Evolutionary conservation across 257 asterid species (phyloP).

Genomic region (Scutellaria baicalensis): DNA sequence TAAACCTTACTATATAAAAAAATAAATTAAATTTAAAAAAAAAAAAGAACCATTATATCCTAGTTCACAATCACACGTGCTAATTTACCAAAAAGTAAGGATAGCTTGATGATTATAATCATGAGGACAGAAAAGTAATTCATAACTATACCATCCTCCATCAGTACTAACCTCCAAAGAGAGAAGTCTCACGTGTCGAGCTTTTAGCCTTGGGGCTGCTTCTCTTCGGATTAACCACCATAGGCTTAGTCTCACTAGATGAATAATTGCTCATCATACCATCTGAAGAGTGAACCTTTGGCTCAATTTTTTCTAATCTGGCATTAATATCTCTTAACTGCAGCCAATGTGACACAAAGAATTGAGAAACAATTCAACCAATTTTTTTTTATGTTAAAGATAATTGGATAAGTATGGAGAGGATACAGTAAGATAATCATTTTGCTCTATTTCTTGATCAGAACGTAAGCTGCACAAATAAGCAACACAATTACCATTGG

Average conservation of each 20-base stretch:
- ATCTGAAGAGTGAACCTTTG: constrained; percentile 70
- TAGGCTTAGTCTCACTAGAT: constrained; percentile 52
- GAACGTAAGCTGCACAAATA: constrained; percentile 4
- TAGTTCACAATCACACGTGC: background rate
- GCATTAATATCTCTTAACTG: constrained; percentile 89
- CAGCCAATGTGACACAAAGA: constrained; percentile 29
- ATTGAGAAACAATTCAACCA: constrained; percentile 15
- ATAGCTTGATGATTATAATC: background rate
- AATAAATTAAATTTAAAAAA: no score
- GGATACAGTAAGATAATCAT: background rate
- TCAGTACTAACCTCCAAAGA: constrained; percentile 83
- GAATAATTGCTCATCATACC: constrained; percentile 48
- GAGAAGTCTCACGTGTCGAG: constrained; percentile 77
- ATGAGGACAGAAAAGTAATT: background rate
- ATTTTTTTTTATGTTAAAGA: background rate
- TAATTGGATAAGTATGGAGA: background rate
- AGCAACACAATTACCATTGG: constrained; percentile 51
- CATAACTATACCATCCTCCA: background rate
- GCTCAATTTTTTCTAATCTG: constrained; percentile 89
- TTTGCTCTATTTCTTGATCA: background rate
- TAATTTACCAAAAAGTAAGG: background rate
- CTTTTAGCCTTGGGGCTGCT: constrained; percentile 88
- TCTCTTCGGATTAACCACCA: constrained; percentile 51
- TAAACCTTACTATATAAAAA: background rate
- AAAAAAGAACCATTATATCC: background rate